These are phyloP conservation scores for Naganishia randhawae DNA, from an alignment of 768 basidiomycete species.

Conservation along the genomic window DNA sequence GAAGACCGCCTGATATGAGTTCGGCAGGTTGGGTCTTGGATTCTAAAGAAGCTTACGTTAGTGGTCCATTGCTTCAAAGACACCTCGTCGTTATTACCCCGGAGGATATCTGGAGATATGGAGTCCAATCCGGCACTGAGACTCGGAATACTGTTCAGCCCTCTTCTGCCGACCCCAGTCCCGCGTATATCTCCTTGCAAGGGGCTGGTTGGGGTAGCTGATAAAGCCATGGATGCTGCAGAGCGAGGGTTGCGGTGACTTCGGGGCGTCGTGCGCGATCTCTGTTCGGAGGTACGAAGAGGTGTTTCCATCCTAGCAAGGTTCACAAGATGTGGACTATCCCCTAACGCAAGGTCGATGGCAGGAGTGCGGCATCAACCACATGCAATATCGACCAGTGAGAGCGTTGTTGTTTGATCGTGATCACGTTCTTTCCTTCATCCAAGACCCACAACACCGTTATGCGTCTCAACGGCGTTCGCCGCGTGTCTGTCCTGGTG, in stretches of 20 bases:
- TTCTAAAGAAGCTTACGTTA: neutral
- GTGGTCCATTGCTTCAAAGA: constrained; percentile 11
- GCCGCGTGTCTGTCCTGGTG: too few relatives aligned
- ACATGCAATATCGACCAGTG: too few relatives aligned
- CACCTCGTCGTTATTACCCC: neutral
- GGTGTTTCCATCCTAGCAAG: neutral
- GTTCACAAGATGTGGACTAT: too few relatives aligned
- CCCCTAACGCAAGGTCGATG: too few relatives aligned
- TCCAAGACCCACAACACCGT: too few relatives aligned
- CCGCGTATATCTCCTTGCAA: neutral
- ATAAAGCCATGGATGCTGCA: neutral
- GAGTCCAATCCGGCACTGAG: neutral
- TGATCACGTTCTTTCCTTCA: too few relatives aligned
- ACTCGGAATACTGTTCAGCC: neutral
- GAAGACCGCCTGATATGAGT: neutral
- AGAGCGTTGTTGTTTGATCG: too few relatives aligned
- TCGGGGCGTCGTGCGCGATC: neutral
- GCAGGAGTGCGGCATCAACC: too few relatives aligned
- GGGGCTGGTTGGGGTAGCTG: neutral
- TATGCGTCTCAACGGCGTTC: too few relatives aligned
- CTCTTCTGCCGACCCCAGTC: neutral
- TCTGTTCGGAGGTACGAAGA: neutral
- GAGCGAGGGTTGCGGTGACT: neutral
- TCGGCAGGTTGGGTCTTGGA: neutral
- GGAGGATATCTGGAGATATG: neutral